Base-by-base conservation (phyloP, 2,329 filamentous ascomycete species). In the Fusarium cicatricum region DNA sequence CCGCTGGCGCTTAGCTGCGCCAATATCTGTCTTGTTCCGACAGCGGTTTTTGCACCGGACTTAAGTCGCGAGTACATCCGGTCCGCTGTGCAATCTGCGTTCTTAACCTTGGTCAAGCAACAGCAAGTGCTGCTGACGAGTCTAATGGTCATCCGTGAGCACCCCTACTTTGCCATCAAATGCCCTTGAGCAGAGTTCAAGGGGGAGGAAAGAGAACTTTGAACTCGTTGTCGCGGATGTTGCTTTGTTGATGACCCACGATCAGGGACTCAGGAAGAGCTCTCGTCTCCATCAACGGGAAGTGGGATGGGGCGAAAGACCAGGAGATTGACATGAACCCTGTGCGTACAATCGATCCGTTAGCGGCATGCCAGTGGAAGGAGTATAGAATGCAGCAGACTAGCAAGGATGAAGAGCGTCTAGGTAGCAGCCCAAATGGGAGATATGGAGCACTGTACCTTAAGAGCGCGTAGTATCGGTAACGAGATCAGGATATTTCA, bases 361-460 rank as follows among this genome's bases (percentile, higher is more conserved):
- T 49, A 44, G 42, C 45, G 53, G 47, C 37, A 47, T 51, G 36
- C 43, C 50, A 45, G 48, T 61, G 53, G 61, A 60, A 66, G 55
- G 54, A 59, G 49, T 53, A 49, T 61, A 55, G 64, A 62, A 62
- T 52, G 51, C 46, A 43, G 54, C 51, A 50, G 38, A 43, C 33
- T 51, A 52, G 47, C 52, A 57, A 55, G 57, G 64, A 48, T 56
- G 26, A 34, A 59, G 37, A 11, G 23, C 26, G 41, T 50, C 38
- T 39, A 50, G 56, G 60, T 64, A 51, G 60, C 28, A 64, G 58
- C 57, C 60, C 60, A 56, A 58, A 64, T 56, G 52, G 60, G 60
- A 64, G 36, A 43, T 37, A 58, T n/a, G n/a, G 48, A 46, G 51
- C 60, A 64, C 42, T 52, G 59, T 47, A 46, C 41, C 60, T 51